Conservation (phyloP, 768 basidiomycete species). For the Boletus barrowsii region DNA sequence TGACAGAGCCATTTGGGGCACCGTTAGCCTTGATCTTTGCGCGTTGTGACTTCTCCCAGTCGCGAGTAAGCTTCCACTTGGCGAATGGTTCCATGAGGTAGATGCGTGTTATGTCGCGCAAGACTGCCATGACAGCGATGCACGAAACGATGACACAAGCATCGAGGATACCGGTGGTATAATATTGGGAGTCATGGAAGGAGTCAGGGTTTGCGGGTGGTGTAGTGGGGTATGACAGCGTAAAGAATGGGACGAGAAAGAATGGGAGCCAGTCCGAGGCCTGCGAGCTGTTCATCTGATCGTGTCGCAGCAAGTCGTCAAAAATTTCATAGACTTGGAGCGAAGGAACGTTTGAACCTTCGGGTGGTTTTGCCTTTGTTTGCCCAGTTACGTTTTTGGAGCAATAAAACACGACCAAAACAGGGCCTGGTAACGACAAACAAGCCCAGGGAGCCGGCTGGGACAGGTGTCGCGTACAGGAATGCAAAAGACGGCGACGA, state of each 20-base stretch:
- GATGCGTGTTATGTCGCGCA: conserved; percentile 76
- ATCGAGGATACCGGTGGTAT: conserved; percentile 72
- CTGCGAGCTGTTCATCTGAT: conserved; percentile 37
- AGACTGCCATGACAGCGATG: conserved; percentile 82
- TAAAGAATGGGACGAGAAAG: conserved; percentile 64
- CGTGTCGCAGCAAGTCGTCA: conserved; percentile 30
- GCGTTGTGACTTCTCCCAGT: conserved; percentile 36
- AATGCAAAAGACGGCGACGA: conserved; percentile 4
- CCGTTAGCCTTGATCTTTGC: conserved; percentile 23
- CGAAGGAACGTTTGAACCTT: conserved; percentile 8
- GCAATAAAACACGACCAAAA: conserved; percentile 27
- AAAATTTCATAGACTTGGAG: conserved; percentile 33
- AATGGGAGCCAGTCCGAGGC: conserved; percentile 45
- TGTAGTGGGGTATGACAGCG: conserved; percentile 65
- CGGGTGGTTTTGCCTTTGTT: conserved; percentile 31
- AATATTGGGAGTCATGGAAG: conserved; percentile 68
- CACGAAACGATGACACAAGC: conserved; percentile 76
- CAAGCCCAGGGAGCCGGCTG: neutral
- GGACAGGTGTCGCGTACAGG: neutral
- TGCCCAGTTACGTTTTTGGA: conserved; percentile 28
- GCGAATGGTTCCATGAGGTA: conserved; percentile 80
- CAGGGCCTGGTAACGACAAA: conserved; percentile 6
- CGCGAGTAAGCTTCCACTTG: conserved; percentile 63
- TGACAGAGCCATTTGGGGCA: conserved; percentile 21
- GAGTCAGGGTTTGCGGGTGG: conserved; percentile 63